phyloP scores from a whole-genome alignment of 805 yeast species.

The Candida ortonii region DNA sequence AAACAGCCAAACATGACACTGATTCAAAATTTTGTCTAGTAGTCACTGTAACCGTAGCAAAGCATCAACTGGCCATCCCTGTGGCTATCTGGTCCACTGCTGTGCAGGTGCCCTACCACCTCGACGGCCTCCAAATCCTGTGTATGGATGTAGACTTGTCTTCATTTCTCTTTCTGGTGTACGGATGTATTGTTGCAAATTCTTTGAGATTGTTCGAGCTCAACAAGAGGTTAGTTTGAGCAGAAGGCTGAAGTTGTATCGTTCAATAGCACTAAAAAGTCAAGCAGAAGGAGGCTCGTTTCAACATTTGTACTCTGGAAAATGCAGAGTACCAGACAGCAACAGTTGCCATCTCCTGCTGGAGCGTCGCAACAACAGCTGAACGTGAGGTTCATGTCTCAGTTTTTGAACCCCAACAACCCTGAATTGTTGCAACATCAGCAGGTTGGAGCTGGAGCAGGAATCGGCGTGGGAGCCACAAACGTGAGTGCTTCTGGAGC shows the following conservation, averaged over 20 bases:
- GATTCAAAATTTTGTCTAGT: no score
- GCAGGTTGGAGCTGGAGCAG: slow-evolving; percentile 8
- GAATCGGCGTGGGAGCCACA: slow-evolving; percentile 4
- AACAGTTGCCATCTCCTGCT: slow-evolving; percentile 19
- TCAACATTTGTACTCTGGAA: no score
- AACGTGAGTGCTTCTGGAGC: slow-evolving; percentile 11
- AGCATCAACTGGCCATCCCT: no score
- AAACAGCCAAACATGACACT: no score
- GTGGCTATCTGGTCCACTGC: no score
- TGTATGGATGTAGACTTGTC: no score
- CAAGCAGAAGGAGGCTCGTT: no score
- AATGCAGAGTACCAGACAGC: slow-evolving; percentile 13
- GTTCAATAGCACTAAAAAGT: neutral
- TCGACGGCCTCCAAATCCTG: no score
- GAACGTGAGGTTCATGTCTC: slow-evolving; percentile 27
- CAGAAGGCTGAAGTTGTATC: no score
- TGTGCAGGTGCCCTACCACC: no score
- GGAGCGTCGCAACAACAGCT: slow-evolving; percentile 21
- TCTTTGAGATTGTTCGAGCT: slow-evolving; percentile 2
- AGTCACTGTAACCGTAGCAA: no score
- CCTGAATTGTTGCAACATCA: slow-evolving; percentile 21
- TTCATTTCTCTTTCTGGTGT: slow-evolving; percentile 19
- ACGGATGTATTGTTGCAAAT: slow-evolving; percentile 3
- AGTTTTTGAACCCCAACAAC: slow-evolving; percentile 23
- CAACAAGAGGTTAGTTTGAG: neutral